Base-by-base conservation (phyloP, 73 alveolate genomes). In the Symbiodinium natans region DNA sequence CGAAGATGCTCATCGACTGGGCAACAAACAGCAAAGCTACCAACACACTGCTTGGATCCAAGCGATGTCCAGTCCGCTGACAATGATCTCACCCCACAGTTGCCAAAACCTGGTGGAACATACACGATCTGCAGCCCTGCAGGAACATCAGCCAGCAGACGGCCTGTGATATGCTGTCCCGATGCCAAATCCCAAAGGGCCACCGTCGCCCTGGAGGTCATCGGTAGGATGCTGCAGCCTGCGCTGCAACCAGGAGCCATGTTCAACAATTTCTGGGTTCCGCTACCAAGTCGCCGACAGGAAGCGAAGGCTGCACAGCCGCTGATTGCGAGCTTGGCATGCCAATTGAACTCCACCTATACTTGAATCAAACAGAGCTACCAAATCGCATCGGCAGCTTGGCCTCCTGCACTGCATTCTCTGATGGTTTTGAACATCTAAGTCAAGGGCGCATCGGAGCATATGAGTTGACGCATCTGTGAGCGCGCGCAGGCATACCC, bases 161-260 rank as follows among this genome's bases (percentile, higher is more conserved):
- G 23, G 42, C 95, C 95, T 88, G 33, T 68, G 95, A 88, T 88
- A 34, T 56, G 41, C 13, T 86, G 27, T 38, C 95, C 95, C 13
- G 95, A 54, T n/a, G 95, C 95, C 86, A 88, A 63, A 63, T 88
- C 95, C 95, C 95, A 88, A 42, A 88, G 39, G 1, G 86, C 95
- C 74, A 88, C 9, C 0, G 95, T 46, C 27, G 95, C 68, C 34
- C 43, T 31, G 2, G 71, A 42, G 10, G 36, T 2, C 3, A 54
- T 82, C 11, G 74, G 41, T 42, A 86, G 13, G 21, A 8, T 52
- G 68, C 68, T 52, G 86, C 95, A 88, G 46, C 95, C 95, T 88
- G 83, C 2, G 80, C 15, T 17, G 42, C 31, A 27, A n/a, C n/a
- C 41, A 36, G 40, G 41, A 33, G 29, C 31, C 41, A 33, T 9